Evolutionary conservation across 2,329 filamentous ascomycete genomes (phyloP), one percentile per base, ranked within the genome.

Genomic region (Ambrosiella beaveri): DNA sequence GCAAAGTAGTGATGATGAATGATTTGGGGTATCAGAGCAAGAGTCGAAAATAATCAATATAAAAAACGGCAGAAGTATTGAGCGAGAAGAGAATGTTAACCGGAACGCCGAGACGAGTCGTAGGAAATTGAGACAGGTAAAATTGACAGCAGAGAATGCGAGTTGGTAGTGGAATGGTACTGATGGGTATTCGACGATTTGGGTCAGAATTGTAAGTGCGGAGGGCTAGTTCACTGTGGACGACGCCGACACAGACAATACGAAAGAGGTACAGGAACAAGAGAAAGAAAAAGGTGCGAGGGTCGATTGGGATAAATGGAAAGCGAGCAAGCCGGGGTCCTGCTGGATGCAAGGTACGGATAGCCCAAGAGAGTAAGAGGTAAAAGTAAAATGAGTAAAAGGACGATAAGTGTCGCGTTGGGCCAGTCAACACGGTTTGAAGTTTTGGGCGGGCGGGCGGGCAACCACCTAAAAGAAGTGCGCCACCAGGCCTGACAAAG

Each of bases 21-120:
- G 7, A 39, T 37, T 37, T 54, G 51, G 50, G n/a, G 38, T 54
- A 54, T 54, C 44, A 47, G 44, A 47, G 44, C 44, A 47, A 47
- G 44, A 47, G 5, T 27, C 13, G 19, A 47, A 47, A 17, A 8
- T 6, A 47, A 47, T 19, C 44, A 39, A 40, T 39, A 37, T 12
- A 54, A 54, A 11, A 39, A 15, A 39, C 2, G 40, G n/a, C 17
- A 53, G 37, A 52, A 52, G 36, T 15, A 52, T 36, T 15, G 13
- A 40, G 38, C 27, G 12, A 13, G 55, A 54, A 13, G 36, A 38
- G 51, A 19, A 54, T 17, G n/a, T 15, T 15, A 39, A 54, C 51
- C 51, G 44, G 51, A 54, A 54, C 51, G 51, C 51, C 51, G 44
- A 15, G n/a, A 17, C 2, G 19, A 17, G 19, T 13, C 8, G 9